A percentile compares a stretch with the other conserved stretches of the same genome.
phyloP scores from a whole-genome alignment of 805 yeast genomes.

The Torulaspora microellipsoides region DNA sequence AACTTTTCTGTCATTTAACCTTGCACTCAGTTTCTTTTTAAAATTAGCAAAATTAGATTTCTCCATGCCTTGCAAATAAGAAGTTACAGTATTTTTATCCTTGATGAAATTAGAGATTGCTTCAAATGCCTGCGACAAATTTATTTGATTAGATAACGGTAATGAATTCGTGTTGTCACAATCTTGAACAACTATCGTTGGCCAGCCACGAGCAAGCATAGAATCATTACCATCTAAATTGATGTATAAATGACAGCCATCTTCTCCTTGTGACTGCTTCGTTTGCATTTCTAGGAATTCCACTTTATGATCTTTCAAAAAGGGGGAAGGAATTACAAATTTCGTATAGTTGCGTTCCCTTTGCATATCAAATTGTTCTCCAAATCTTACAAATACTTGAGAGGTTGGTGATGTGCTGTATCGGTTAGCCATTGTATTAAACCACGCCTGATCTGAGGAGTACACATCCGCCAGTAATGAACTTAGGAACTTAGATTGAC shows the following conservation, averaged over 20 bases:
- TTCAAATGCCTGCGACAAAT: conserved; percentile 22
- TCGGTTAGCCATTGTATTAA: conserved; percentile 14
- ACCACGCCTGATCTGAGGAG: conserved; percentile 33
- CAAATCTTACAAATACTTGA: conserved; percentile 19
- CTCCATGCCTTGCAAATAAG: conserved; percentile 24
- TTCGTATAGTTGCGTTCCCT: conserved; percentile 6
- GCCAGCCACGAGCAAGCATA: conserved; percentile 6
- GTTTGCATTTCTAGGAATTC: conserved; percentile 29
- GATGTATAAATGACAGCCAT: conserved; percentile 33
- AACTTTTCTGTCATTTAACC: conserved; percentile 15
- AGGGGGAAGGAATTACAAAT: conserved; percentile 31
- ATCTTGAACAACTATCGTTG: conserved; percentile 6
- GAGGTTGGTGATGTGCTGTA: conserved; percentile 9
- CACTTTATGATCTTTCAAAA: conserved; percentile 15
- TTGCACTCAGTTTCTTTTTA: conserved; percentile 8
- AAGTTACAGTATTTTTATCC: conserved; percentile 29
- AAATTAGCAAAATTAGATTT: conserved; percentile 23
- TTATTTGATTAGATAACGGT: conserved; percentile 21
- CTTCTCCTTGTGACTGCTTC: conserved; percentile 6
- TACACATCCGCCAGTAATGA: conserved; percentile 34
- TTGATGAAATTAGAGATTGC: conserved; percentile 23
- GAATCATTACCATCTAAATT: conserved; percentile 9
- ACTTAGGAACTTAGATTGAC: conserved; percentile 22
- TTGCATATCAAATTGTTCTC: conserved; percentile 18
- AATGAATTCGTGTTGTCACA: background rate